Evolutionary conservation across 2,329 filamentous ascomycete genomes (phyloP), one percentile per base, ranked within the genome.

Genomic region (Fusarium nematophilum): DNA sequence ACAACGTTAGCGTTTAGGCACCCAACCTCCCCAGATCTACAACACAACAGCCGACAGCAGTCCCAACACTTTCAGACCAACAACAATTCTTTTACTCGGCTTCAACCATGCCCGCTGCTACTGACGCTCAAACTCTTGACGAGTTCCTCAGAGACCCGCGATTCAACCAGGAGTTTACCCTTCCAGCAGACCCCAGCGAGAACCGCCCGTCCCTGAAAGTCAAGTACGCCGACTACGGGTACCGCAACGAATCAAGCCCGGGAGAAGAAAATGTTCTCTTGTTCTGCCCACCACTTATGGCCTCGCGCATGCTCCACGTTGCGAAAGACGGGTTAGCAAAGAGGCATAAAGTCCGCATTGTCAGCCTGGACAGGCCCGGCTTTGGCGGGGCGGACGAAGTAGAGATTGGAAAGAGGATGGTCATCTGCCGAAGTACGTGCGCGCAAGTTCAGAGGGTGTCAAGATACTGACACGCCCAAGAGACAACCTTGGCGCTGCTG

Each of bases 161-260:
- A 8, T 62, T 62, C 5, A 53, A 45, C 1, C 57, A 49, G 42
- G 38, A 21, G 2, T 54, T 62, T 9, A 15, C 42, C 3, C 48
- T 62, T 2, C 42, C 29, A 6, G n/a, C 34, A 9, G 45, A 49
- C 15, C 17, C 42, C 13, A 30, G 42, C 3, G 13, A 18, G 25
- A 34, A 33, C 21, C 38, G 40, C 5, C 10, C 21, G 0, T 25
- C 6, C 8, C 13, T 62, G 3, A 25, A 47, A 9, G 46, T 62
- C 1, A 62, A 47, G 14, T 62, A 53, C 9, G 43, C 46, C 0
- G 57, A 62, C 26, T 62, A 48, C 13, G 58, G 58, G 1, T 62
- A 62, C 17, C 46, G 30, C 4, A 62, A 57, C 29, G 26, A 36
- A 6, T 6, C 31, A 5, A 25, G 13, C 2, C 29, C 53, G 3